Evolutionary conservation across 148 eudicot genomes (phyloP), one percentile per base, ranked within the genome.

Genomic region (Silene latifolia): DNA sequence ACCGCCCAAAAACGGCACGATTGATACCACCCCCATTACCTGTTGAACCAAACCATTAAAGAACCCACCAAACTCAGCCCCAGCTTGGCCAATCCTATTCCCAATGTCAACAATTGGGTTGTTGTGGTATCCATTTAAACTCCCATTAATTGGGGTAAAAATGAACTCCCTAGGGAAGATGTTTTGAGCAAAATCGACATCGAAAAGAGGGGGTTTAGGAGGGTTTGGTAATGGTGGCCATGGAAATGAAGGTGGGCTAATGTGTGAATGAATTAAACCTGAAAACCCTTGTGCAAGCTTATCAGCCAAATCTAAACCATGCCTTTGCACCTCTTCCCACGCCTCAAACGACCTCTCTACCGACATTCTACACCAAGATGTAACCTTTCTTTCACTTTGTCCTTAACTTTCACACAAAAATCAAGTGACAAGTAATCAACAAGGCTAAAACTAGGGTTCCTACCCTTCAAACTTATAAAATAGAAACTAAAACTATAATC

Each of bases 311-410:
- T 89, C 98, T 56, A 82, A 87, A 62, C 97, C 93, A 23, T 95
- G 98, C 24, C 97, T 82, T 80, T 95, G 98, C 76, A 95, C 93
- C 89, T 92, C 98, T 78, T 95, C 98, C 98, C 98, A 95, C 24
- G 98, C 92, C 76, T 95, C 97, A 72, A 95, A 83, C 11, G 97
- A 89, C 79, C 98, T 89, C 88, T 92, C 97, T 23, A 88, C 87
- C 35, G 97, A 92, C 92, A 90, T 89, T 76, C 67, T 80, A 24
- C 47, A 53, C 66, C 35, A 48, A 67, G 23, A 73, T 77, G 74
- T 54, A 77, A 54, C 46, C 54, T 57, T 69, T 44, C 14, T 23
- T 12, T 24, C 14, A 51, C 11, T 47, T 47, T 69, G 15, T 23
- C 19, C 17, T 47, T 4, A 0, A 20, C 56, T 63, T 51, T 54